These are phyloP conservation scores for Fusarium sacchari DNA, from an alignment of 2,329 filamentous ascomycete species.

Conservation along the genomic window DNA sequence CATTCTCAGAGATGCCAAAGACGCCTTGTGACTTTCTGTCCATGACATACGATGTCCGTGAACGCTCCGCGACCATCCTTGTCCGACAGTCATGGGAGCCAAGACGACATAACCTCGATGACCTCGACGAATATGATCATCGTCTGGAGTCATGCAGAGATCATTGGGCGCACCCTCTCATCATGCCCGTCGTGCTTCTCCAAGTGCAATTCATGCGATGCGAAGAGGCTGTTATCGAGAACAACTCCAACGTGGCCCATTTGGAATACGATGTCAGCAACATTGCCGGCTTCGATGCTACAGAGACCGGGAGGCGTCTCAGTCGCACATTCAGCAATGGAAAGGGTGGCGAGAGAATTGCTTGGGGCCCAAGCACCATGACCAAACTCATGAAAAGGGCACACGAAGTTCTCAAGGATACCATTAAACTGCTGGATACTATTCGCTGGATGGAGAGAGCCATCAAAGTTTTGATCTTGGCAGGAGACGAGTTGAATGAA, in stretches of 20 bases:
- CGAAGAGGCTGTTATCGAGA: conserved; percentile 56
- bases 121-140: conserved; percentile 58
- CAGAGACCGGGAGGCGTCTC: conserved; percentile 41
- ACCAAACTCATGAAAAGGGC: conserved; percentile 60
- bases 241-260: conserved; percentile 54
- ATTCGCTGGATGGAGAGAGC: conserved; percentile 60
- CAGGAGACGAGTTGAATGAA: conserved; percentile 55
- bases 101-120: conserved; percentile 53
- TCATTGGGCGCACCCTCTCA: conserved; percentile 58
- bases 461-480: conserved; percentile 55
- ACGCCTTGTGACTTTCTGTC: conserved; percentile 60
- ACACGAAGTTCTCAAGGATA: conserved; percentile 57
- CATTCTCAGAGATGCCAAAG: conserved; percentile 56
- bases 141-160: conserved; percentile 56
- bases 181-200: conserved; percentile 57
- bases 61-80: conserved; percentile 53
- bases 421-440: conserved; percentile 58
- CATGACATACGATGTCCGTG: conserved; percentile 55
- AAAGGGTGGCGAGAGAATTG: conserved; percentile 36
- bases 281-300: conserved; percentile 53
- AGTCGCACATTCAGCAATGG: conserved; percentile 39
- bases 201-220: conserved; percentile 58
- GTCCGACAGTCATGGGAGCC: conserved; percentile 57
- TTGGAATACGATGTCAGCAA: conserved; percentile 56
- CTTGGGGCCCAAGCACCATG: conserved; percentile 55